These are phyloP conservation scores for Mucor saturninus DNA, from an alignment of 371 early-diverging fungal species.

Conservation along the genomic window DNA sequence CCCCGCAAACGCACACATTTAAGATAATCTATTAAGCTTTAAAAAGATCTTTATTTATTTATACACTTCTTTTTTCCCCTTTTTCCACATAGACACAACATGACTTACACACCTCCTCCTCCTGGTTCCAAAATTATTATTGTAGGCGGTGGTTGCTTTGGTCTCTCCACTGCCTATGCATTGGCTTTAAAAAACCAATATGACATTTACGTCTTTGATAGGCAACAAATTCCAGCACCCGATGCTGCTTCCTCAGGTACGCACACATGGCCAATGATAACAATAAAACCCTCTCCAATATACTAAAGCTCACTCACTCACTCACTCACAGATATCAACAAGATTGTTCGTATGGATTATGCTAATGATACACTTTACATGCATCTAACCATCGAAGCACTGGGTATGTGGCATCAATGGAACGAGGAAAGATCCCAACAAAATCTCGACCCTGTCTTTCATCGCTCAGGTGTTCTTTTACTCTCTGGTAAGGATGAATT, in stretches of 20 bases:
- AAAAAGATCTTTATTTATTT: not conserved
- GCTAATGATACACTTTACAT: constrained; percentile 46
- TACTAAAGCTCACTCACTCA: not conserved
- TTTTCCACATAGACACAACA: not conserved
- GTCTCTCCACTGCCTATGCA: constrained; percentile 57
- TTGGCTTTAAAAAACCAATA: constrained; percentile 35
- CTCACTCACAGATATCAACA: constrained; percentile 49
- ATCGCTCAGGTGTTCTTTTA: constrained; percentile 46
- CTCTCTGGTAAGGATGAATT: constrained; percentile 36
- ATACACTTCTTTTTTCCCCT: constrained; percentile 4
- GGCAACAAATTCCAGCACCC: constrained; percentile 42
- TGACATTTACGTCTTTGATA: constrained; percentile 52
- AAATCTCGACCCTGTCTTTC: constrained; percentile 37
- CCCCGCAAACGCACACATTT: too few relatives aligned
- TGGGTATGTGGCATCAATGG: constrained; percentile 57
- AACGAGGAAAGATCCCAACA: constrained; percentile 46
- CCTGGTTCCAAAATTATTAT: constrained; percentile 41
- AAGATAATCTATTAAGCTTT: not conserved
- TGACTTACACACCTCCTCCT: constrained; percentile 22
- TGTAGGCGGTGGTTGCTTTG: constrained; percentile 62
- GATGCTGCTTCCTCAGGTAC: constrained; percentile 55
- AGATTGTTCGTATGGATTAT: constrained; percentile 59
- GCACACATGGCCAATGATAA: not conserved
- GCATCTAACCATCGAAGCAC: constrained; percentile 48
- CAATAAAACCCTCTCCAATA: not conserved